Base-by-base conservation (phyloP, 352 stramenopile genomes). In the Phytopythium helicoides region DNA sequence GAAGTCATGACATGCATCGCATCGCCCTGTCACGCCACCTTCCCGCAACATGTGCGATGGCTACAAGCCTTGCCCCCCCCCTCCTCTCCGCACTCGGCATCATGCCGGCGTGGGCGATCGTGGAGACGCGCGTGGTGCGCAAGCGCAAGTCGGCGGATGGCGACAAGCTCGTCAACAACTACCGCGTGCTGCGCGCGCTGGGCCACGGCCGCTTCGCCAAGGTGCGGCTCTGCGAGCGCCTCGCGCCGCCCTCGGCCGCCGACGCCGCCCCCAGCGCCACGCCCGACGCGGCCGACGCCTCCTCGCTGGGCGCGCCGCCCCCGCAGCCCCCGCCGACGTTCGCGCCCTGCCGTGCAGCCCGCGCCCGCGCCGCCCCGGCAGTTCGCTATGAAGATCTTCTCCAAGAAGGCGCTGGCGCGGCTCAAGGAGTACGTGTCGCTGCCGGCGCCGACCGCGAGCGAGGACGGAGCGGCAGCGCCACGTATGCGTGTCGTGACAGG, bases 311-410 rank as follows among this genome's bases (percentile, higher is more conserved):
- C 56, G 55, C 53, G 33, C 26, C 46, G 21, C 18, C 21, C 44
- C 23, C 42, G 15, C 14, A 31, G 11, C 40, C 40, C 40, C 10
- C 21, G 40, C 40, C 40, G 40, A n/a, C 40, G 40, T 47, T 47
- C 21, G 21, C 40, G 40, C 40, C 23, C 19, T n/a, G 38, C 18
- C 46, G 21, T 50, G 23, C 19, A 33, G 52, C 16, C 35, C 38
- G 38, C 51, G 44, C 47, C 42, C 4, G 40, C 51, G 31, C 15
- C 36, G 19, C 46, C 52, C 15, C 66, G 77, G 2, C 66, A 72
- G 51, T 95, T 95, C 62, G 82, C 86, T 10, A 73, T 92, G 54
- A 95, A 95, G 50, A 94, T 92, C 42, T 86, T 86, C 56, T 94
- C 82, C 26, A 95, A 95, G 56, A 69, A 81, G 40, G 76, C 66